Conservation (phyloP, 139 green algal species). For the Trebouxia sp. region DNA sequence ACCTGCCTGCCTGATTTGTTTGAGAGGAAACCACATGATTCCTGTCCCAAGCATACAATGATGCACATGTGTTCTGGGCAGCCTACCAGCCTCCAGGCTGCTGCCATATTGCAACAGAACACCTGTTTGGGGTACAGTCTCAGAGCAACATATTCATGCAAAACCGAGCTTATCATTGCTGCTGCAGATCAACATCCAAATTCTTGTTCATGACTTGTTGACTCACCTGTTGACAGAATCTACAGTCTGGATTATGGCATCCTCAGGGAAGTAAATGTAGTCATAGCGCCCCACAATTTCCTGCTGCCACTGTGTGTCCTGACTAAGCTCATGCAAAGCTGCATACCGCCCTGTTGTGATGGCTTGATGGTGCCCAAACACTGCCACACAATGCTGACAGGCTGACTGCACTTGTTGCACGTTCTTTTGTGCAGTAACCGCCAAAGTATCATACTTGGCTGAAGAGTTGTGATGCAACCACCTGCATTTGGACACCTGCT, state of each 20-base stretch:
- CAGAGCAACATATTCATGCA: no score
- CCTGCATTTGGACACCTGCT: no score
- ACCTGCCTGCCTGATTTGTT: no score
- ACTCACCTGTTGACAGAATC: constrained; percentile 15
- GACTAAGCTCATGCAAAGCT: constrained; percentile 1
- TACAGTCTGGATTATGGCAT: constrained; percentile 8
- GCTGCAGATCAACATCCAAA: no score
- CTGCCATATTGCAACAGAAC: no score
- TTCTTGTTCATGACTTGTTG: no score
- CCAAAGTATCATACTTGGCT: neutral
- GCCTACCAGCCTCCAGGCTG: no score
- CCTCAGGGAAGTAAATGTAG: constrained; percentile 28
- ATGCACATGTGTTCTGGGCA: no score
- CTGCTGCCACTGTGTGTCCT: neutral
- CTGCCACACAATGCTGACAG: neutral
- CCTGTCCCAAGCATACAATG: no score
- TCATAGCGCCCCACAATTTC: neutral
- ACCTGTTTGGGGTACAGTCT: no score
- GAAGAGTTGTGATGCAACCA: neutral
- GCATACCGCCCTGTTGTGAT: neutral
- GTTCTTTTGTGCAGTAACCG: neutral
- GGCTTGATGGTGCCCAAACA: neutral
- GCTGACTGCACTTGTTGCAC: neutral
- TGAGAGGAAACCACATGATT: no score
- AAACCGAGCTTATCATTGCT: no score